Conservation (phyloP, 768 basidiomycete genomes). For the Crepidotus variabilis region DNA sequence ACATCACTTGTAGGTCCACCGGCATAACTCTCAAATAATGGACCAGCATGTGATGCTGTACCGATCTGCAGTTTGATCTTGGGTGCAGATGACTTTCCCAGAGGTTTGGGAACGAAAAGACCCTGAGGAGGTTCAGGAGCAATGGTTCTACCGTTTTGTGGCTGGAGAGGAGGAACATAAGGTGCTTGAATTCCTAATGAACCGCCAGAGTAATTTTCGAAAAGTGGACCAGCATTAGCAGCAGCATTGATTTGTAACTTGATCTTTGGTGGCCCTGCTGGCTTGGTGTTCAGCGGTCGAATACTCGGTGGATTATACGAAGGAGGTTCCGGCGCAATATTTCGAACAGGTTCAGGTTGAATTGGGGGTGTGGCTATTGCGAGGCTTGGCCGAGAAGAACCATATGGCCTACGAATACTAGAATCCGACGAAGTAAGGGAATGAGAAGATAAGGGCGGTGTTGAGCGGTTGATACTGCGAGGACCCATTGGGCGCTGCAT, state of each 20-base stretch:
- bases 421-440: slow-evolving; percentile 11
- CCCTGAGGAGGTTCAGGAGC: neutral
- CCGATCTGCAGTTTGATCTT: slow-evolving; percentile 23
- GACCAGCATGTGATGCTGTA: slow-evolving; percentile 19
- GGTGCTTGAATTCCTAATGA: neutral
- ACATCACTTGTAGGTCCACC: slow-evolving; percentile 31
- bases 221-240: slow-evolving; percentile 23
- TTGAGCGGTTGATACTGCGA: slow-evolving; percentile 20
- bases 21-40: slow-evolving; percentile 36
- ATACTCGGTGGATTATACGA: slow-evolving; percentile 21
- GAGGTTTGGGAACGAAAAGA: neutral
- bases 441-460: slow-evolving; percentile 14
- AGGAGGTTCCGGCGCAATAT: slow-evolving; percentile 16
- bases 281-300: slow-evolving; percentile 17
- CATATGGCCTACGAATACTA: slow-evolving; percentile 25
- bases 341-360: slow-evolving; percentile 24
- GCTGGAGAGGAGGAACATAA: neutral
- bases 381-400: slow-evolving; percentile 24
- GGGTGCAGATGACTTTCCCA: neutral
- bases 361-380: slow-evolving; percentile 17
- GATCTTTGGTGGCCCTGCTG: slow-evolving; percentile 12
- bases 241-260: slow-evolving; percentile 12
- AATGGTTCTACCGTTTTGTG: neutral
- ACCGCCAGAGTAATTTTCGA: slow-evolving; percentile 37
- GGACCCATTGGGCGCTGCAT: slow-evolving; percentile 36